Evolutionary conservation across 306 rosid species (phyloP).

Genomic region (Inga leiocalycina): DNA sequence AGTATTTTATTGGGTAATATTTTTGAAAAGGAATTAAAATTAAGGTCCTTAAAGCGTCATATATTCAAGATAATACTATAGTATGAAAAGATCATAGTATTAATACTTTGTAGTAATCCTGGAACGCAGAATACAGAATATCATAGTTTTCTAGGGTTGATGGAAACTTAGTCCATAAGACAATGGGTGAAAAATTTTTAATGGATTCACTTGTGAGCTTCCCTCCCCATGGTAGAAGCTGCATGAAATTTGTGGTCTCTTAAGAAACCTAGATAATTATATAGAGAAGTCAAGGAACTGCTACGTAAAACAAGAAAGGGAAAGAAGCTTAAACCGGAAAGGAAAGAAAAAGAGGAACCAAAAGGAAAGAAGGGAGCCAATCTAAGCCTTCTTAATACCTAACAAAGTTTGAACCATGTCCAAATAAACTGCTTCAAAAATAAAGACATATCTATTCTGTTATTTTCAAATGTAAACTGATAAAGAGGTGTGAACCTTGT

Average conservation of each 20-base stretch:
- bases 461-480: not conserved
- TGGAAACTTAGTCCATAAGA: slow-evolving; percentile 86
- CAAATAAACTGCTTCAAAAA: not conserved
- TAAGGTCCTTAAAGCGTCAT: not conserved
- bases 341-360: not conserved
- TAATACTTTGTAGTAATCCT: slow-evolving; percentile 84
- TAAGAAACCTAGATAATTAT: slow-evolving; percentile 36
- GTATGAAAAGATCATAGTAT: not conserved
- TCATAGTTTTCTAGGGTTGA: slow-evolving; percentile 62
- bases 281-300: slow-evolving; percentile 21
- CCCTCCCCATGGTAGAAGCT: slow-evolving; percentile 99
- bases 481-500: not conserved
- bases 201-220: slow-evolving; percentile 87
- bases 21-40: slow-evolving; percentile 10
- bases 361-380: not conserved
- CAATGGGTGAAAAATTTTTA: slow-evolving; percentile 84
- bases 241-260: slow-evolving; percentile 75
- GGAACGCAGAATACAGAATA: slow-evolving; percentile 66
- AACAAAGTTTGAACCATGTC: not conserved
- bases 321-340: not conserved
- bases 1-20: slow-evolving; percentile 5
- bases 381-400: not conserved
- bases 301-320: not conserved
- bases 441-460: not conserved
- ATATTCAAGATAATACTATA: not conserved